Percentiles rank a stretch among this genome's conserved stretches.
phyloP scores from a whole-genome alignment of 139 green algal species.

The Coelastrella sp. region DNA sequence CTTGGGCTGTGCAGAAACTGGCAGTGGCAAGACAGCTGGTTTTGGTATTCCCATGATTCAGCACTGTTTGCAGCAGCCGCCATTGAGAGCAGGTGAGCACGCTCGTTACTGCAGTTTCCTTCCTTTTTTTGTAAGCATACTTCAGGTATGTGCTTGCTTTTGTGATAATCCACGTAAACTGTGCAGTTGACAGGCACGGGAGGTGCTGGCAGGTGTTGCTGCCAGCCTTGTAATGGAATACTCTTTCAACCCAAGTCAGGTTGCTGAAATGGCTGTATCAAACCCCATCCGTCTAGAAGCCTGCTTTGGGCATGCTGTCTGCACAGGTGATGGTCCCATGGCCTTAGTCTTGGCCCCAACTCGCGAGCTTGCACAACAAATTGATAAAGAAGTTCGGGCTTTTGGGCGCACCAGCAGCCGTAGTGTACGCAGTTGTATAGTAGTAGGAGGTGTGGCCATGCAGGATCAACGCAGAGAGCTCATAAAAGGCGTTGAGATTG shows the following conservation, averaged over 20 bases:
- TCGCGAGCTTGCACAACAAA: slow-evolving; percentile 99
- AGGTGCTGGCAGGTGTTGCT: no score
- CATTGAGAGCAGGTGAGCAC: slow-evolving; percentile 44
- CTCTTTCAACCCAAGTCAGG: no score
- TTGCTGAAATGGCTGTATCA: no score
- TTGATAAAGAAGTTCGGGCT: slow-evolving; percentile 96
- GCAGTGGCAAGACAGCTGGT: slow-evolving; percentile 88
- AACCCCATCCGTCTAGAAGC: no score
- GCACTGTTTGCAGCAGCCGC: slow-evolving; percentile 79
- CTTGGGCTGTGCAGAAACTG: slow-evolving; percentile 92
- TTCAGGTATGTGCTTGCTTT: background rate
- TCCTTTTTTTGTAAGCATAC: background rate
- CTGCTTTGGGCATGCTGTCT: no score
- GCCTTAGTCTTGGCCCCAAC: slow-evolving; percentile 98
- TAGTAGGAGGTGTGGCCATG: slow-evolving; percentile 76
- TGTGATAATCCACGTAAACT: no score
- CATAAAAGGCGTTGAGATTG: slow-evolving; percentile 80
- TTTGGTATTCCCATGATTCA: slow-evolving; percentile 93
- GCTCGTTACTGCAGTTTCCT: no score
- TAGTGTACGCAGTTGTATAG: slow-evolving; percentile 69
- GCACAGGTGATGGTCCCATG: slow-evolving; percentile 87
- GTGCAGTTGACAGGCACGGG: no score
- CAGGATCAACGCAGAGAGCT: slow-evolving; percentile 87
- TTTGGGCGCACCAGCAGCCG: slow-evolving; percentile 76
- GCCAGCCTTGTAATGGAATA: no score